Evolutionary conservation across 129 eudicot species (phyloP), one percentile per base, ranked within the genome.

Genomic region (Escallonia herrerae): DNA sequence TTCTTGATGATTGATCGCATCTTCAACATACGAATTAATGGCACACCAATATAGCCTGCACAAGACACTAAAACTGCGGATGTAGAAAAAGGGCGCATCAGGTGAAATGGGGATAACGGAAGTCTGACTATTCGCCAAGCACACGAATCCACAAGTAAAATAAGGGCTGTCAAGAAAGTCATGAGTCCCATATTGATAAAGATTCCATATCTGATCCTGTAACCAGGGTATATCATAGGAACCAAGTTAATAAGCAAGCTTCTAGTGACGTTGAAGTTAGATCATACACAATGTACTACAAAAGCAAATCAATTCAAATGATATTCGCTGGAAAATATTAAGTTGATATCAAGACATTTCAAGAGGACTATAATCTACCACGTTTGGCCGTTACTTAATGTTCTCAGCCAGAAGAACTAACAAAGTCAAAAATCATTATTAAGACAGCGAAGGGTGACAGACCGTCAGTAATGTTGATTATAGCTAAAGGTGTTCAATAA

Each of bases 121-220:
- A 88, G 83, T 72, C 91, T 88, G 76, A 91, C 95, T 71, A 91
- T 83, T 15, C 89, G 77, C 98, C 98, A 91, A 13, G 87, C 96
- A 61, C 91, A 85, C 69, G 78, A 82, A 78, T 91, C 98, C 86
- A 89, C 78, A 60, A 88, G 81, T 57, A 80, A 79, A 77, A 91
- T 75, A 71, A 85, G 79, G 56, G 73, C 15, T 40, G 71, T 81
- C 65, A 83, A 79, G 76, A 91, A 91, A 10, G 86, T 65, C 22
- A 81, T 63, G 43, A 91, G 81, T 39, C 89, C 95, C 40, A 83
- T 45, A 75, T 86, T 91, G 84, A 75, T 83, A 14, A 84, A 65
- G 39, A 83, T 74, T 73, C 97, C 97, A 79, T 87, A 78, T 51
- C 77, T 59, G 66, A 81, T 74, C 90, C 97, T 87, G 84, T 85